Evolutionary conservation across 805 yeast species (phyloP).

Genomic region (Saccharomycopsis sp.): DNA sequence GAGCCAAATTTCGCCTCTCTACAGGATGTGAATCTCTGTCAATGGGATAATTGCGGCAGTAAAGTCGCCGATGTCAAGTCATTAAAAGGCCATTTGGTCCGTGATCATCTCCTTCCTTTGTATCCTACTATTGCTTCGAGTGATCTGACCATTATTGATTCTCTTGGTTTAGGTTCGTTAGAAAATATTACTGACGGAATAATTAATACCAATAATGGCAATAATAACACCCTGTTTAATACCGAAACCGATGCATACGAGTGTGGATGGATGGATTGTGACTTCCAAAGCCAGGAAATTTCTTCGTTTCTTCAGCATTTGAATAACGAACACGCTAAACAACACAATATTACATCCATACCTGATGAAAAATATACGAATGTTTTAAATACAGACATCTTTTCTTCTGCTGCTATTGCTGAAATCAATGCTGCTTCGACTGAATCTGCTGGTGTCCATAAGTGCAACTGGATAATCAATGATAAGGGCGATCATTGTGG

Average conservation of each 20-base stretch:
- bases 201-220: background rate
- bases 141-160: background rate
- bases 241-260: slow-evolving; percentile 23
- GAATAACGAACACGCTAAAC: slow-evolving; percentile 40
- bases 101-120: slow-evolving; percentile 37
- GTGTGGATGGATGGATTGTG: slow-evolving; percentile 79
- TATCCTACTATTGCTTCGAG: slow-evolving; percentile 13
- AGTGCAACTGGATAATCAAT: slow-evolving; percentile 23
- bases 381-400: background rate
- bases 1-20: background rate
- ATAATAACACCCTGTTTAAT: slow-evolving; percentile 4
- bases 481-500: slow-evolving; percentile 37
- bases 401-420: too few relatives aligned
- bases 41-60: slow-evolving; percentile 62
- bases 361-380: background rate
- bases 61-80: slow-evolving; percentile 34
- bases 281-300: slow-evolving; percentile 46
- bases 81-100: slow-evolving; percentile 46
- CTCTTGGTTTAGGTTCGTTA: background rate
- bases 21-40: slow-evolving; percentile 45
- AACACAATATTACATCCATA: slow-evolving; percentile 20
- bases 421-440: background rate
- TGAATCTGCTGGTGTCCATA: background rate
- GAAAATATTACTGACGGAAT: background rate
- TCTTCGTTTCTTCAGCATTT: slow-evolving; percentile 55